Evolutionary conservation across 2,329 filamentous ascomycete species (phyloP), one percentile per base, ranked within the genome.

Genomic region (Paramyrothecium sp.): DNA sequence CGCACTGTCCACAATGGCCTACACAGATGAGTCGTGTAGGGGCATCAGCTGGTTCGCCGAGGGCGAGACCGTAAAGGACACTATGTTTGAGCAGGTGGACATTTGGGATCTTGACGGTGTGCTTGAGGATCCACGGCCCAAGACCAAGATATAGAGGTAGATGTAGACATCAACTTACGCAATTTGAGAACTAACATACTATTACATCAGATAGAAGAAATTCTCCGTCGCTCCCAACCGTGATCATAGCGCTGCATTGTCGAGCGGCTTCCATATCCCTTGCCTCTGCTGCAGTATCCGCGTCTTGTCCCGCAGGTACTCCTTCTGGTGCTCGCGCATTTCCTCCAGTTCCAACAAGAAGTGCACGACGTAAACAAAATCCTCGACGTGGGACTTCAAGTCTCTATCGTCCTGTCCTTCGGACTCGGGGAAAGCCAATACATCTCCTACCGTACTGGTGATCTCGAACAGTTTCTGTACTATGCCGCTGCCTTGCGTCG

Each of bases 381-480:
- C 82, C 55, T 83, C 77, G 49, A 84, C 77, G 16, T 79, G 73
- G 3, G 76, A 71, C 38, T 19, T 44, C 4, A 44, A 12, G 30
- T 81, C 79, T 44, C 78, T 73, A 3, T 77, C 67, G 7, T 63
- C 65, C 55, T 71, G 54, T 20, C 61, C 59, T 0, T 76, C 75
- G 1, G 74, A 75, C 7, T 76, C 73, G 0, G 80, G 79, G 16
- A 84, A 70, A 49, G 81, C 79, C 22, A 85, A 74, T 2, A 86
- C 83, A 61, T 86, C 83, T 10, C 82, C 81, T 48, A 86, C 81
- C 2, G 82, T 85, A 64, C 82, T 83, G 0, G 82, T 81, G 59
- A 86, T 83, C 63, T 86, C 83, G 56, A 86, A 84, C 3, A 86
- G 72, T 64, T 86, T 86, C 59, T 83, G 79, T 53, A 85, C 71